phyloP scores from a whole-genome alignment of 352 stramenopile species.

The Globisporangium canariense region DNA sequence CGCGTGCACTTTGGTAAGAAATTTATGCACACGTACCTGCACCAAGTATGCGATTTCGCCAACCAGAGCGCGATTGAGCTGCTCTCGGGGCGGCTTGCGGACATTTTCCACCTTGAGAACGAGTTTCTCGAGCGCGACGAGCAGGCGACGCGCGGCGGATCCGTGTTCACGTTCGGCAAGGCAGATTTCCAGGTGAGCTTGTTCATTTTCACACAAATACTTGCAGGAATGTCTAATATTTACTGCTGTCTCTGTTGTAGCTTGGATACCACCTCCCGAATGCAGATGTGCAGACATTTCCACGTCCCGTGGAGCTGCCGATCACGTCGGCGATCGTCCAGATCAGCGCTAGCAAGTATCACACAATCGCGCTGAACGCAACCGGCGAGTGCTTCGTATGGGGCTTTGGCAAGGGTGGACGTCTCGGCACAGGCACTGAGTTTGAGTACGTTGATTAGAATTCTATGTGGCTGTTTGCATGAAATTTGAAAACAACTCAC shows the following conservation, averaged over 20 bases:
- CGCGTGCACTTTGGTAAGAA: constrained; percentile 41
- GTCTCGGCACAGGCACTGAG: constrained; percentile 68
- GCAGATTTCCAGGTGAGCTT: constrained; percentile 70
- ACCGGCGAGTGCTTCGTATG: constrained; percentile 71
- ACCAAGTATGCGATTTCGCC: constrained; percentile 48
- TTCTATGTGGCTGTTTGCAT: neutral
- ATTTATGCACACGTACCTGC: constrained; percentile 50
- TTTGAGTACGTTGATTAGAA: constrained; percentile 53
- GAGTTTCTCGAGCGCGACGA: constrained; percentile 1
- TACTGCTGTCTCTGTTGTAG: constrained; percentile 20
- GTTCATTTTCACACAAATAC: neutral
- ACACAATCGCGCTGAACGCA: constrained; percentile 69
- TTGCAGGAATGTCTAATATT: neutral
- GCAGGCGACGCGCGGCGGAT: constrained; percentile 24
- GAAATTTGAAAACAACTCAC: neutral
- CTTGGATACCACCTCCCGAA: constrained; percentile 82
- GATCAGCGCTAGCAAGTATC: constrained; percentile 77
- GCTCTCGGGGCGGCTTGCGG: constrained; percentile 26
- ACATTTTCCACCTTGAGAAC: constrained; percentile 16
- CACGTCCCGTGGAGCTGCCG: constrained; percentile 59
- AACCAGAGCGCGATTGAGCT: constrained; percentile 66
- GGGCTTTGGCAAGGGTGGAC: constrained; percentile 81
- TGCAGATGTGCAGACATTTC: constrained; percentile 66
- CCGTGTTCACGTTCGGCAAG: constrained; percentile 83
- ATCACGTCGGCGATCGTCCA: constrained; percentile 48